phyloP scores from a whole-genome alignment of 1,284 basidiomycete species.

The Pyrrhoderma lamaoense region DNA sequence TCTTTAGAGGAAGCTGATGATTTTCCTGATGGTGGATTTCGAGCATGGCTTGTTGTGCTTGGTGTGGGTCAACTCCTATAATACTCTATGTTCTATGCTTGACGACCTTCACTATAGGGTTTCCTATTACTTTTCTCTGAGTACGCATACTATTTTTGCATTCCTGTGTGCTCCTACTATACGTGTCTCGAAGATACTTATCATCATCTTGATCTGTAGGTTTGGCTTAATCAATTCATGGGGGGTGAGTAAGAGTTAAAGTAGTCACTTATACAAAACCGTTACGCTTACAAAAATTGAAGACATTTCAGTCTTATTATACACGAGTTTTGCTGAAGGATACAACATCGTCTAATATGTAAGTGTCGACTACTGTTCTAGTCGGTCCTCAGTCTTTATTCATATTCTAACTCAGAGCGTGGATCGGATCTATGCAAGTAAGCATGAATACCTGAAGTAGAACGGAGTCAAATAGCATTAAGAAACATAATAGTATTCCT shows the following conservation, averaged over 20 bases:
- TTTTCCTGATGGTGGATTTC: conserved; percentile 34
- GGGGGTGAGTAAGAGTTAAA: conserved; percentile 28
- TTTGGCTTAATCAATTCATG: conserved; percentile 38
- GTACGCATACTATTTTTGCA: too few species aligned
- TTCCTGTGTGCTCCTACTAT: too few species aligned
- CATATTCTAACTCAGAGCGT: conserved; percentile 27
- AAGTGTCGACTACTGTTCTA: too few species aligned
- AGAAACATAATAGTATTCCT: conserved; percentile 31
- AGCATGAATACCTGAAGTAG: conserved; percentile 19
- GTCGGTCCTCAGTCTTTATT: conserved; percentile 12
- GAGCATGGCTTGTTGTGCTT: conserved; percentile 33
- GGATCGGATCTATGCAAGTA: conserved; percentile 35
- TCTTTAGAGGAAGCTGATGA: conserved; percentile 6
- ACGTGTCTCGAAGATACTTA: too few species aligned
- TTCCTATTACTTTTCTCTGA: background rate
- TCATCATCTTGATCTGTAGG: conserved; percentile 16
- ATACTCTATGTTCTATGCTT: too few species aligned
- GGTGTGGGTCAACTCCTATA: conserved; percentile 27
- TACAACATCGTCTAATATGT: conserved; percentile 28
- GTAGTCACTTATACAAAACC: background rate
- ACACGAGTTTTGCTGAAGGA: conserved; percentile 33
- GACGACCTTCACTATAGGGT: background rate
- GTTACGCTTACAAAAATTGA: conserved; percentile 12
- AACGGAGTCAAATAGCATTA: conserved; percentile 19
- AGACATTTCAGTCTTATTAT: conserved; percentile 52